phyloP scores from a whole-genome alignment of 768 basidiomycete genomes.

The Hortiboletus flavorubellus region DNA sequence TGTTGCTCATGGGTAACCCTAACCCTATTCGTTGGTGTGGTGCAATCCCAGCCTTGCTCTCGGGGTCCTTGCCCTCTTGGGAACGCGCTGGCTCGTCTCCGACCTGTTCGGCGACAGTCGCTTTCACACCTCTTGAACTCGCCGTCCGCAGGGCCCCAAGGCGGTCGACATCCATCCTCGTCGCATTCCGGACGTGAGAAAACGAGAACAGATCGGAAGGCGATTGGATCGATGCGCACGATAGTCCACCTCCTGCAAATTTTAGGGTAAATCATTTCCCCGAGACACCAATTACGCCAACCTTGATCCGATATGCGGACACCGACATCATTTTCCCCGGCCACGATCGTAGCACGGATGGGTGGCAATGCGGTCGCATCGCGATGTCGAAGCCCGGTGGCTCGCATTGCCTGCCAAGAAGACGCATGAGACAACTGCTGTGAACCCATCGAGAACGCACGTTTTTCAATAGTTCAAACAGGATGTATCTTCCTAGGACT shows the following conservation, averaged over 20 bases:
- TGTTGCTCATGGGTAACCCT: conserved; percentile 86
- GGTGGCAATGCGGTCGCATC: conserved; percentile 47
- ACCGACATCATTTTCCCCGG: conserved; percentile 67
- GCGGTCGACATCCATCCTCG: conserved; percentile 62
- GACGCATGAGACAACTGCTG: neutral
- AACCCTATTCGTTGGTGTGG: conserved; percentile 71
- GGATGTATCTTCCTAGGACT: conserved; percentile 57
- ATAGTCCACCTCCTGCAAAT: conserved; percentile 66
- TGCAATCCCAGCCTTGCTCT: conserved; percentile 43
- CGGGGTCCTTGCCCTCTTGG: conserved; percentile 33
- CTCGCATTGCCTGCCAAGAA: conserved; percentile 60
- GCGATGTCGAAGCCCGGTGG: conserved; percentile 54
- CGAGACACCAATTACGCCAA: conserved; percentile 21
- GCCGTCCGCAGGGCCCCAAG: conserved; percentile 65
- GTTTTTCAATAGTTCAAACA: conserved; percentile 90
- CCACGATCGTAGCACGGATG: conserved; percentile 72
- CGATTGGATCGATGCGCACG: conserved; percentile 47
- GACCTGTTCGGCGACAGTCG: conserved; percentile 80
- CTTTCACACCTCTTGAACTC: conserved; percentile 61
- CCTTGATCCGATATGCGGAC: conserved; percentile 93
- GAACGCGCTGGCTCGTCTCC: conserved; percentile 27
- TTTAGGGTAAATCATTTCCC: conserved; percentile 1
- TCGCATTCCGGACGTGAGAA: conserved; percentile 77
- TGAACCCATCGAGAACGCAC: conserved; percentile 39
- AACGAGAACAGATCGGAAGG: conserved; percentile 87